Conservation (phyloP, 2,329 filamentous ascomycete species). For the Fusarium proliferatum region DNA sequence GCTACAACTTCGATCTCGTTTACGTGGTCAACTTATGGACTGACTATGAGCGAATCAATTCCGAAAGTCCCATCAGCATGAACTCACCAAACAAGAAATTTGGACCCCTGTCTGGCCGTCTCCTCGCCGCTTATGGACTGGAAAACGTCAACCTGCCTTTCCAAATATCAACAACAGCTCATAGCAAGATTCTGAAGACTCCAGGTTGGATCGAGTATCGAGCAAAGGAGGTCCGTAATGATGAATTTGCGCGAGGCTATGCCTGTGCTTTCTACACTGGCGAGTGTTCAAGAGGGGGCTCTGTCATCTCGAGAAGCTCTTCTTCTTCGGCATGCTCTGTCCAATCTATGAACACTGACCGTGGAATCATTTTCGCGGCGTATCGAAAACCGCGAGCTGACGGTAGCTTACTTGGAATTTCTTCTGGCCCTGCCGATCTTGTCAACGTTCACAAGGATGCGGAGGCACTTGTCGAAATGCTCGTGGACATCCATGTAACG, state of each 20-base stretch:
- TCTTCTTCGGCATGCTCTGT: conserved; percentile 42
- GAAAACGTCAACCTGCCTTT: conserved; percentile 63
- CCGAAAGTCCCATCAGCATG: conserved; percentile 6
- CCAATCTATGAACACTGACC: conserved; percentile 51
- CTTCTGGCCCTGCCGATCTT: conserved; percentile 55
- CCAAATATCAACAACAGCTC: conserved; percentile 61
- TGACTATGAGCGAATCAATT: conserved; percentile 31
- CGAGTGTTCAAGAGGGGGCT: conserved; percentile 46
- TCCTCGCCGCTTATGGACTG: conserved; percentile 67
- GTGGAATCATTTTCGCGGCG: conserved; percentile 67
- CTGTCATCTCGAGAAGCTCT: conserved; percentile 41
- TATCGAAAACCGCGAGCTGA: conserved; percentile 61
- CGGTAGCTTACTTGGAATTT: conserved; percentile 50
- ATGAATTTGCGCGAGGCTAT: conserved; percentile 64
- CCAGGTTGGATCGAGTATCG: conserved; percentile 66
- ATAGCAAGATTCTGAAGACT: conserved; percentile 61
- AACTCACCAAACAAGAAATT: conserved; percentile 18
- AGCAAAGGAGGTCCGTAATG: conserved; percentile 53
- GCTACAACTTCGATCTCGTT: conserved; percentile 68
- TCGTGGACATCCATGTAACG: conserved; percentile 61
- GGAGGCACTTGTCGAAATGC: conserved; percentile 63
- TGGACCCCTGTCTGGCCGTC: conserved; percentile 57
- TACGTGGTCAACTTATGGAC: conserved; percentile 71
- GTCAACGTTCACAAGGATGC: conserved; percentile 61
- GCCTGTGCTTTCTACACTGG: conserved; percentile 64